Evolutionary conservation across 768 basidiomycete genomes (phyloP).

Genomic region (Rhodotorula graminis): DNA sequence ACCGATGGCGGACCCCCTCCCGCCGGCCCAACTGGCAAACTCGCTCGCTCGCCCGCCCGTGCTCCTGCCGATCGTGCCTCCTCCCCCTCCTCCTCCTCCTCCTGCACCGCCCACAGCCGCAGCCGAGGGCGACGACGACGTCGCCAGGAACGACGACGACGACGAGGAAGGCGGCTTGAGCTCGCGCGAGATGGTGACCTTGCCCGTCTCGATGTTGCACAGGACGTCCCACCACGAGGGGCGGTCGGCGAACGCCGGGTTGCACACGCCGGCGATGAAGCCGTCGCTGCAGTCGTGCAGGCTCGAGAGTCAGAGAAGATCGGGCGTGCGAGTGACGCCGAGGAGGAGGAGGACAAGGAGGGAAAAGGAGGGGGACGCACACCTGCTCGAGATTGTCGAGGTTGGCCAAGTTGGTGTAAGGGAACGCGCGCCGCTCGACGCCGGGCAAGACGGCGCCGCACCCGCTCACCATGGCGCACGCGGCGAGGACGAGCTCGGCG

Average conservation of each 20-base stretch:
- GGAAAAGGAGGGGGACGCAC: conserved; percentile 52
- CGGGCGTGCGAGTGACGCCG: no score
- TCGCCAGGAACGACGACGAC: conserved; percentile 42
- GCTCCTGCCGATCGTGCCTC: neutral
- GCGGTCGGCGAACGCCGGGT: conserved; percentile 87
- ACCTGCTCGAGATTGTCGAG: conserved; percentile 84
- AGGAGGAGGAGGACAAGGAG: neutral
- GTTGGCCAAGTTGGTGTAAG: conserved; percentile 78
- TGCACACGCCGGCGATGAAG: conserved; percentile 94
- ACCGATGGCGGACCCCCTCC: conserved; percentile 40
- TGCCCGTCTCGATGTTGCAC: conserved; percentile 81
- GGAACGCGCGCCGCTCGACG: conserved; percentile 86
- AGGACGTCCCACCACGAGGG: conserved; percentile 81
- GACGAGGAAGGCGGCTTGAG: conserved; percentile 53
- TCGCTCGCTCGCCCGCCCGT: conserved; percentile 2
- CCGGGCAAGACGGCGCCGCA: conserved; percentile 77
- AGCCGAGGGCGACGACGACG: conserved; percentile 24
- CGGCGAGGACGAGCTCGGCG: conserved; percentile 83
- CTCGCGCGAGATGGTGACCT: conserved; percentile 81
- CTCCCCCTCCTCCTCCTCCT: no score
- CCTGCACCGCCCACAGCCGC: neutral
- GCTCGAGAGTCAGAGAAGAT: no score
- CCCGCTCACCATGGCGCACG: conserved; percentile 87
- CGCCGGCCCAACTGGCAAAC: conserved; percentile 46
- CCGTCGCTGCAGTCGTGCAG: conserved; percentile 58